Conservation (phyloP, 345 rosid species). For the Arabidopsis thaliana region DNA sequence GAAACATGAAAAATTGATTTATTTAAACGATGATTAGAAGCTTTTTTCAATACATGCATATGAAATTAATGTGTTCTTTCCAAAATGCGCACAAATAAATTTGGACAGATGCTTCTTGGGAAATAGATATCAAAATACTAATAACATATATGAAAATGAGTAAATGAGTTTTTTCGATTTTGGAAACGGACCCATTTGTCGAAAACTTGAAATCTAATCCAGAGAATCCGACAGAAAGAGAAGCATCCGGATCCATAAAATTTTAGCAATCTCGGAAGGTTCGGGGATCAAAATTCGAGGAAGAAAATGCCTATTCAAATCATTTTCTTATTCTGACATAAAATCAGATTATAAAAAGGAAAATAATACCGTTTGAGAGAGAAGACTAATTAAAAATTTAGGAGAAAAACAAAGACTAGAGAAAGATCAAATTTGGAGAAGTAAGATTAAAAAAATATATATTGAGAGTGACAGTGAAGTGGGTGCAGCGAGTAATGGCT, state of each 20-base stretch:
- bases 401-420: not conserved
- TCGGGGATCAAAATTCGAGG: constrained; percentile 54
- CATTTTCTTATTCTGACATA: constrained; percentile 26
- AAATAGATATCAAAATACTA: constrained; percentile 12
- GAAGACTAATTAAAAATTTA: not conserved
- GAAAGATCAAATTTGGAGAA: not conserved
- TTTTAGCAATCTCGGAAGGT: constrained; percentile 54
- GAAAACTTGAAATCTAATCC: constrained; percentile 62
- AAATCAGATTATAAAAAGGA: not conserved
- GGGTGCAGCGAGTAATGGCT: constrained; percentile 50
- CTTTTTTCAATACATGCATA: constrained; percentile 27
- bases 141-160: not conserved
- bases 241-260: constrained; percentile 56
- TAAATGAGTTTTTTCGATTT: constrained; percentile 21
- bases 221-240: constrained; percentile 54
- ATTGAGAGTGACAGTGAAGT: constrained; percentile 46
- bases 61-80: constrained; percentile 47
- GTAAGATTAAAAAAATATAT: not conserved
- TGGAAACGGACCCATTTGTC: constrained; percentile 58
- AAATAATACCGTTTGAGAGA: not conserved
- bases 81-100: constrained; percentile 40
- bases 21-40: constrained; percentile 43
- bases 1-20: constrained; percentile 38
- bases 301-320: constrained; percentile 4
- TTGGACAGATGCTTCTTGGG: constrained; percentile 49